These are phyloP conservation scores for Fusarium multiceps DNA, from an alignment of 2,329 filamentous ascomycete genomes.

Conservation along the genomic window DNA sequence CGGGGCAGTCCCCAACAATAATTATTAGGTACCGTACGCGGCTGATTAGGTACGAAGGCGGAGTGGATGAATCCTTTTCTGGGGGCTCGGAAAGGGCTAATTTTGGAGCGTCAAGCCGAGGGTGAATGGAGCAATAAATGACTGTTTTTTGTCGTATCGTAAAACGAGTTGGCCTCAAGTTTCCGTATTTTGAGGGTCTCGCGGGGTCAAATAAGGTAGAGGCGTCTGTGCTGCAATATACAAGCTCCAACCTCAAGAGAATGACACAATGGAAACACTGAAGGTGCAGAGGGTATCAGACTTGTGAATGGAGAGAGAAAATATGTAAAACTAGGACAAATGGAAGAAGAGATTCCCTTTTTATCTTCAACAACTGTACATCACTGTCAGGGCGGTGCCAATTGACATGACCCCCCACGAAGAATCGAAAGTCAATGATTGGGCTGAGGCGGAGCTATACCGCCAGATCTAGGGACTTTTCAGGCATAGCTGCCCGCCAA, in stretches of 20 bases:
- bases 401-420: conserved; percentile 38
- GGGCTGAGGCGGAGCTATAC: conserved; percentile 34
- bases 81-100: conserved; percentile 8
- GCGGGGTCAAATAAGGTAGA: conserved; percentile 30
- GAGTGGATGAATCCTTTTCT: conserved; percentile 26
- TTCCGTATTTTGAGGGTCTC: conserved; percentile 22
- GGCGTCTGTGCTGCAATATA: conserved; percentile 1
- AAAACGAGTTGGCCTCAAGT: conserved; percentile 20
- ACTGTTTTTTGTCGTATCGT: not conserved
- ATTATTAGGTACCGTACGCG: not conserved
- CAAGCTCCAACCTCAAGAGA: not conserved
- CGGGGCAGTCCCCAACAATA: conserved; percentile 35
- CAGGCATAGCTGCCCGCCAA: conserved; percentile 34
- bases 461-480: conserved; percentile 33
- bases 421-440: conserved; percentile 38
- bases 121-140: not conserved
- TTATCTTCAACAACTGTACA: conserved; percentile 22
- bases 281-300: not conserved
- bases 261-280: not conserved
- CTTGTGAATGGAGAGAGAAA: not conserved
- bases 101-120: not conserved
- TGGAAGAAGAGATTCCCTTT: conserved; percentile 15
- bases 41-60: conserved; percentile 10
- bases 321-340: not conserved
- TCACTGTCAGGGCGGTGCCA: conserved; percentile 36